Evolutionary conservation across 2,329 filamentous ascomycete species (phyloP).

Genomic region (Microsporum canis): DNA sequence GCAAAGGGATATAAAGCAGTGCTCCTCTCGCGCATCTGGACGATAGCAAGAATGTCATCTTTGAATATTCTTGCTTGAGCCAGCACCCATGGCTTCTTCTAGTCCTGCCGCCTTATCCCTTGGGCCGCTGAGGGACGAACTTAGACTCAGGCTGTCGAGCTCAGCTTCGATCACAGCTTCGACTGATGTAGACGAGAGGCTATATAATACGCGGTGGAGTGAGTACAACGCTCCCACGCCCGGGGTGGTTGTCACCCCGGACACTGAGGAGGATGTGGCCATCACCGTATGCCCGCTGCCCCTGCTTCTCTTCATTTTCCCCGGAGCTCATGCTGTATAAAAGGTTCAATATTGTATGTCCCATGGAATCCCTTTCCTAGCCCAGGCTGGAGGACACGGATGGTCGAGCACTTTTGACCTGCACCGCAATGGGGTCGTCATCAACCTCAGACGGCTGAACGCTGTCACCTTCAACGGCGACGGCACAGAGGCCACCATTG

Average conservation of each 20-base stretch:
- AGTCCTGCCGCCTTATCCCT: not conserved
- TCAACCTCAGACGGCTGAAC: conserved; percentile 38
- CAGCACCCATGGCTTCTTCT: not conserved
- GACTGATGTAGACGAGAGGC: not conserved
- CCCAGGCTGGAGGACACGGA: conserved; percentile 44
- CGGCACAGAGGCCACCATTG: conserved; percentile 37
- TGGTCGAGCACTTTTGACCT: conserved; percentile 39
- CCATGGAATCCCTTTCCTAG: conserved; percentile 41
- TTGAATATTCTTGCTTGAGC: not conserved
- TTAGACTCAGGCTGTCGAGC: not conserved
- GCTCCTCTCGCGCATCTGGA: not conserved
- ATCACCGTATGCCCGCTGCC: not conserved
- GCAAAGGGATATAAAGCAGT: not conserved
- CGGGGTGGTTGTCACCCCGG: not conserved
- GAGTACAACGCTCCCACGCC: not conserved
- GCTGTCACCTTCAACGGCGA: conserved; percentile 34
- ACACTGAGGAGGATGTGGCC: not conserved
- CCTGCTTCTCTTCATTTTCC: not conserved
- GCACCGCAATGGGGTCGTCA: conserved; percentile 43
- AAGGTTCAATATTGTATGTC: conserved; percentile 41
- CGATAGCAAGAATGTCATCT: not conserved
- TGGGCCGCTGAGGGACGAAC: not conserved
- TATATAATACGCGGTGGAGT: not conserved
- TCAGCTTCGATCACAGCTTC: not conserved
- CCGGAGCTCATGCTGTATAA: not conserved